Conservation (phyloP, 805 yeast species). For the Metschnikowia noctiluminum region DNA sequence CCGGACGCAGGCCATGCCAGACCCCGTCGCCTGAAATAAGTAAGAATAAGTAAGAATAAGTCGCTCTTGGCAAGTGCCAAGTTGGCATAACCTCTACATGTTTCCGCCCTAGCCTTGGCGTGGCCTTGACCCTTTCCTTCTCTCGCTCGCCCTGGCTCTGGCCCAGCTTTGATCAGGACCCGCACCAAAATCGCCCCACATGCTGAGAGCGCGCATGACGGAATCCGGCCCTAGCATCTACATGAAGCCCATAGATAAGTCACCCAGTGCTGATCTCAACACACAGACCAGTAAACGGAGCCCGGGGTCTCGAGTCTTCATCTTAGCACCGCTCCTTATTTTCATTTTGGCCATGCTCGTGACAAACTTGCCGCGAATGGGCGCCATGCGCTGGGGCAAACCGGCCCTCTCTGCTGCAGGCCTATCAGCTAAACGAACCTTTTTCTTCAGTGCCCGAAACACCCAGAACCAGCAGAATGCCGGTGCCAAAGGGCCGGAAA, state of each 20-base stretch:
- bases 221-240: background rate
- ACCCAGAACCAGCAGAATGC: conserved; percentile 6
- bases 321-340: background rate
- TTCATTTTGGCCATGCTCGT: conserved; percentile 10
- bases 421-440: conserved; percentile 2
- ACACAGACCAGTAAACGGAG: no score
- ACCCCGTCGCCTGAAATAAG: no score
- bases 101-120: no score
- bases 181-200: no score
- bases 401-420: background rate
- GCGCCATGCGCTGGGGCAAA: background rate
- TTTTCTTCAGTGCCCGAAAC: conserved; percentile 9
- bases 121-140: no score
- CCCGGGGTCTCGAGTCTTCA: background rate
- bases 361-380: background rate
- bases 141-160: no score
- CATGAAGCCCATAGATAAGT: background rate
- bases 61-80: no score
- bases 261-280: background rate
- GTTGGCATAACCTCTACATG: no score
- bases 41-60: no score
- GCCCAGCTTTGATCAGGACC: no score
- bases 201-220: no score
- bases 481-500: conserved; percentile 12
- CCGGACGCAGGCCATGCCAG: no score